Evolutionary conservation across 2,329 filamentous ascomycete species (phyloP).

Genomic region (Fusarium sp.): DNA sequence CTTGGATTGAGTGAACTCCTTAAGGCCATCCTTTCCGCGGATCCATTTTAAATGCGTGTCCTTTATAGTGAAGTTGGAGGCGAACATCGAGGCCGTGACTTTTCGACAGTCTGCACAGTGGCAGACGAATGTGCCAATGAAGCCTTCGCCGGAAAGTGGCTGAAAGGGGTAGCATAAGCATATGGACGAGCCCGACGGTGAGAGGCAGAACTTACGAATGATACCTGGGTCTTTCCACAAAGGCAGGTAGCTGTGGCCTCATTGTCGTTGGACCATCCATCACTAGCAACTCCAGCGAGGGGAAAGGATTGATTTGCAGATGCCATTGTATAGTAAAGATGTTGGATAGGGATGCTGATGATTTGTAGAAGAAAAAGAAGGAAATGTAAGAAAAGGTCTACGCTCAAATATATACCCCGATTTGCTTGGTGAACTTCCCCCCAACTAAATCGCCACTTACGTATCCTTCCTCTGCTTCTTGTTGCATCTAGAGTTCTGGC

Average conservation of each 20-base stretch:
- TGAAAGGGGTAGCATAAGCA: neutral
- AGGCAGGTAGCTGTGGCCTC: constrained; percentile 72
- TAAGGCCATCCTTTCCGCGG: constrained; percentile 67
- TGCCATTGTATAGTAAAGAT: no score
- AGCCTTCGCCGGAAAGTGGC: constrained; percentile 43
- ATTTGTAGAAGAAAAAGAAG: no score
- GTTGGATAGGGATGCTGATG: no score
- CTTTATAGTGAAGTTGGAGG: constrained; percentile 69
- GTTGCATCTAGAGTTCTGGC: no score
- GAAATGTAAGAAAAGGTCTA: no score
- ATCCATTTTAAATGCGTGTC: constrained; percentile 63
- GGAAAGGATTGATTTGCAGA: constrained; percentile 41
- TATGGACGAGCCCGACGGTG: neutral
- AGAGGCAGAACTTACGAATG: constrained; percentile 60
- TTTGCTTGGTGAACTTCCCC: no score
- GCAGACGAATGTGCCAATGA: constrained; percentile 69
- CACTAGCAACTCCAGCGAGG: constrained; percentile 54
- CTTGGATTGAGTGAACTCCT: constrained; percentile 59
- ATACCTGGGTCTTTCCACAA: constrained; percentile 69
- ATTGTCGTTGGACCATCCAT: constrained; percentile 62
- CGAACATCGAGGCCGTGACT: constrained; percentile 74
- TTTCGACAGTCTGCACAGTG: constrained; percentile 75
- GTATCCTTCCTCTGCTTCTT: no score
- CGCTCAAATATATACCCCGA: no score
- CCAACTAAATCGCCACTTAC: no score